Evolutionary conservation across 2,329 filamentous ascomycete genomes (phyloP).

Genomic region (Delphinella strobiligena): DNA sequence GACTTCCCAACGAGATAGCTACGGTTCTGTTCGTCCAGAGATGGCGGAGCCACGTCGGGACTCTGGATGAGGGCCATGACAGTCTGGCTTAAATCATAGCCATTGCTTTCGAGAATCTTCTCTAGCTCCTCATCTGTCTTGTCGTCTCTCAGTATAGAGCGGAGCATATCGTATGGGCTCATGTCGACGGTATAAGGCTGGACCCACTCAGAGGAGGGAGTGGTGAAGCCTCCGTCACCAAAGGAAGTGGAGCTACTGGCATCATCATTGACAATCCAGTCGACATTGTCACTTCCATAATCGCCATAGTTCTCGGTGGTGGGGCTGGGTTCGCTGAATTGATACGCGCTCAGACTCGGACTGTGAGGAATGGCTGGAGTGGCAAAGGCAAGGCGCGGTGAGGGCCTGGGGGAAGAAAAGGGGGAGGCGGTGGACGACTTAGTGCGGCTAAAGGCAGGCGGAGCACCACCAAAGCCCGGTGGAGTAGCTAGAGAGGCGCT

Average conservation of each 20-base stretch:
- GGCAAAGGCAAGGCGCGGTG: constrained; percentile 78
- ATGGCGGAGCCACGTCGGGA: constrained; percentile 34
- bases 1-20: constrained; percentile 79
- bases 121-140: constrained; percentile 92
- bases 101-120: constrained; percentile 73
- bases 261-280: constrained; percentile 86
- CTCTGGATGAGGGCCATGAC: constrained; percentile 79
- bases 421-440: constrained; percentile 73
- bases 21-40: constrained; percentile 43
- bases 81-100: constrained; percentile 87
- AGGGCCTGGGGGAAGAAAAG: constrained; percentile 87
- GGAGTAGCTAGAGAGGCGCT: constrained; percentile 74
- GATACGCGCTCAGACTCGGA: constrained; percentile 86
- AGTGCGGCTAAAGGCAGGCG: constrained; percentile 62
- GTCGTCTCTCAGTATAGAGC: constrained; percentile 82
- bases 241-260: constrained; percentile 70
- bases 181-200: constrained; percentile 66
- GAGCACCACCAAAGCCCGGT: constrained; percentile 61
- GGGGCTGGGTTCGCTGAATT: constrained; percentile 76
- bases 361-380: constrained; percentile 88
- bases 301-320: constrained; percentile 81
- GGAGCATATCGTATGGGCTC: constrained; percentile 95
- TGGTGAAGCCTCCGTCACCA: constrained; percentile 51
- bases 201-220: constrained; percentile 61
- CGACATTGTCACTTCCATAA: constrained; percentile 84